Evolutionary conservation across 352 stramenopile species (phyloP).

Genomic region (Phytophthora citrophthora): DNA sequence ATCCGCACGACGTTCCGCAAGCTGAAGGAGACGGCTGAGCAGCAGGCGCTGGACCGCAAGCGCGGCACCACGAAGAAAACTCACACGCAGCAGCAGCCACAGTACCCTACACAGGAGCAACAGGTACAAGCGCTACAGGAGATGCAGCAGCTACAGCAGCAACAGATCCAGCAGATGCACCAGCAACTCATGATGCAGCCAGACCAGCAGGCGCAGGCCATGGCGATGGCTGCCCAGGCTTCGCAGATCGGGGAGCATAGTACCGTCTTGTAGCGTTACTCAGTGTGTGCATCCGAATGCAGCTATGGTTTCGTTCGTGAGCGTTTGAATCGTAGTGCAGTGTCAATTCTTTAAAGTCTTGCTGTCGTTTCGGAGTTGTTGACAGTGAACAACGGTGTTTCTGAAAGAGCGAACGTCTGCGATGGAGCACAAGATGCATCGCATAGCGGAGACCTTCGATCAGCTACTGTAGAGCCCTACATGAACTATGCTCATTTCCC

Average conservation of each 20-base stretch:
- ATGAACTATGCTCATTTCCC: too few species aligned
- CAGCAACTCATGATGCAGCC: slow-evolving; percentile 42
- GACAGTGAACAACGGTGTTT: slow-evolving; percentile 1
- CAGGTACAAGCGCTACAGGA: slow-evolving; percentile 32
- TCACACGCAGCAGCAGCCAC: slow-evolving; percentile 13
- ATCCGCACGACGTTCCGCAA: slow-evolving; percentile 59
- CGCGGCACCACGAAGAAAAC: slow-evolving; percentile 35
- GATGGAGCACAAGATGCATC: slow-evolving; percentile 17
- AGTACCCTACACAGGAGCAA: slow-evolving; percentile 22
- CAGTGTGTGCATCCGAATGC: slow-evolving; percentile 4
- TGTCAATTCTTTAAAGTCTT: slow-evolving; percentile 8
- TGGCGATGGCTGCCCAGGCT: slow-evolving; percentile 27
- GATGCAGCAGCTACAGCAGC: slow-evolving; percentile 35
- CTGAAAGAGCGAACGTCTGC: slow-evolving; percentile 1
- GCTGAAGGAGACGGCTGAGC: slow-evolving; percentile 51
- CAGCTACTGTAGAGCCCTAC: too few species aligned
- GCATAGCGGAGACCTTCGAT: slow-evolving; percentile 19
- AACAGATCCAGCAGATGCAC: slow-evolving; percentile 37
- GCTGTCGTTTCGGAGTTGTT: not conserved
- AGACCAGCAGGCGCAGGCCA: slow-evolving; percentile 25
- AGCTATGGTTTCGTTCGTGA: slow-evolving; percentile 23
- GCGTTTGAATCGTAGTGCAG: not conserved
- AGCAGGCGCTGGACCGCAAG: slow-evolving; percentile 41
- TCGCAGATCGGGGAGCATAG: slow-evolving; percentile 32
- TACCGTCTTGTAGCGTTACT: slow-evolving; percentile 33